Evolutionary conservation across 2,329 filamentous ascomycete species (phyloP).

Genomic region (Fusarium sp.): DNA sequence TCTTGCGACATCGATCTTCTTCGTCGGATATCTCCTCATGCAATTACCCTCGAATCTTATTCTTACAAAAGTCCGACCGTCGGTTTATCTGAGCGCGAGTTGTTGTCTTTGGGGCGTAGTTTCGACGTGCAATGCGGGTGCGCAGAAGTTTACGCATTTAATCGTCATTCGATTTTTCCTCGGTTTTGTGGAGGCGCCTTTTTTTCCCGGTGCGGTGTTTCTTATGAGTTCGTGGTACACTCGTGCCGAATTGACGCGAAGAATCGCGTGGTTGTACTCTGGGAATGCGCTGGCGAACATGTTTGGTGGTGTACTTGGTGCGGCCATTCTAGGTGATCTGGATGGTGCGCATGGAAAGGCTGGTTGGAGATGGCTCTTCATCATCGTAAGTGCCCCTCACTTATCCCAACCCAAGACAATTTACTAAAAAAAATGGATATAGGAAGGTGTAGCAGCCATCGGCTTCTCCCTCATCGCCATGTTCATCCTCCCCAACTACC

Average conservation of each 20-base stretch:
- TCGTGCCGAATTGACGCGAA: slow-evolving; percentile 61
- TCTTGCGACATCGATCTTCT: slow-evolving; percentile 69
- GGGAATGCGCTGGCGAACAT: slow-evolving; percentile 66
- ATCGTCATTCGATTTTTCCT: slow-evolving; percentile 60
- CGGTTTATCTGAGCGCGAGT: slow-evolving; percentile 62
- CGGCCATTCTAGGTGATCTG: slow-evolving; percentile 59
- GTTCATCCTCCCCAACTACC: slow-evolving; percentile 63
- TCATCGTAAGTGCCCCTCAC: slow-evolving; percentile 65
- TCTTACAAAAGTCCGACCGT: slow-evolving; percentile 64
- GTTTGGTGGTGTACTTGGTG: slow-evolving; percentile 63
- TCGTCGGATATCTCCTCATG: slow-evolving; percentile 70
- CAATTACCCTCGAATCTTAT: slow-evolving; percentile 71
- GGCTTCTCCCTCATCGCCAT: slow-evolving; percentile 48
- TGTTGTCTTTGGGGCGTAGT: slow-evolving; percentile 57
- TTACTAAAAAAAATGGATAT: no score
- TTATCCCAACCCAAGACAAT: no score
- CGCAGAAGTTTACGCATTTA: slow-evolving; percentile 55
- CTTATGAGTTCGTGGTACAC: slow-evolving; percentile 61
- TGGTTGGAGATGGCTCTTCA: slow-evolving; percentile 75
- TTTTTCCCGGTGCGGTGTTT: slow-evolving; percentile 61
- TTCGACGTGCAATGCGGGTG: slow-evolving; percentile 60
- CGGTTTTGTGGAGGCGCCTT: slow-evolving; percentile 59
- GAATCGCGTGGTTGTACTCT: slow-evolving; percentile 68
- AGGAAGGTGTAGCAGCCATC: slow-evolving; percentile 53
- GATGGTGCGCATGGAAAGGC: slow-evolving; percentile 61